Evolutionary conservation across 2,329 filamentous ascomycete species (phyloP), one percentile per base, ranked within the genome.

Genomic region (Thielaviopsis musarum): DNA sequence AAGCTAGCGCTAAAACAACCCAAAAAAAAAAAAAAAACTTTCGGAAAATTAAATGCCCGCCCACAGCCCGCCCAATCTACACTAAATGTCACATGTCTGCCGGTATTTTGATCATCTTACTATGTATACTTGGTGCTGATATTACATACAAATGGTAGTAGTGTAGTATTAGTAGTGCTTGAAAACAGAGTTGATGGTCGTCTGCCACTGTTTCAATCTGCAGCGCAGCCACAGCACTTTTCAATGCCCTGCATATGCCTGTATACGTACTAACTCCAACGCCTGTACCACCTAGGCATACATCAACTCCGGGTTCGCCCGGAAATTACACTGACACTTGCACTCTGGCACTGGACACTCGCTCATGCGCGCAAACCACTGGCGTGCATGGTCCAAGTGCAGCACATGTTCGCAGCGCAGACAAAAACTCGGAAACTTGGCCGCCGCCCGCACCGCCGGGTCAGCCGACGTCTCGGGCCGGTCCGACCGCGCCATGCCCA

Each of bases 331-430:
- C 41, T 77, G 74, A 63, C 83, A 87, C 57, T 80, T 75, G 65
- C 83, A 87, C 69, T 85, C 83, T 0, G 83, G 81, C 56, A 85
- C 81, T 0, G 83, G 82, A 65, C 83, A 86, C 69, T 86, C 81
- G 28, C 75, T 75, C 64, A 85, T 82, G 34, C 80, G 70, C 6
- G 76, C 72, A 65, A 86, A 87, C 83, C 83, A 87, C 69, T 79
- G 76, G 64, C 80, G 71, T 5, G 82, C 82, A 66, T 86, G 83
- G 64, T 85, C 83, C 60, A 85, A 73, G 65, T 87, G 83, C 65
- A 83, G 70, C 10, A 84, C 81, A 66, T 87, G 83, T 65, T 85
- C 82, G 67, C 83, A 87, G 64, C 77, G 77, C 52, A 86, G 73
- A 62, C 83, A 87, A 65, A 86, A 86, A 0, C 81, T 84, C n/a